Percentiles rank a stretch among this genome's conserved stretches.
These are phyloP conservation scores for Piper longum DNA, from an alignment of 164 flowering plant genomes.

Conservation along the genomic window DNA sequence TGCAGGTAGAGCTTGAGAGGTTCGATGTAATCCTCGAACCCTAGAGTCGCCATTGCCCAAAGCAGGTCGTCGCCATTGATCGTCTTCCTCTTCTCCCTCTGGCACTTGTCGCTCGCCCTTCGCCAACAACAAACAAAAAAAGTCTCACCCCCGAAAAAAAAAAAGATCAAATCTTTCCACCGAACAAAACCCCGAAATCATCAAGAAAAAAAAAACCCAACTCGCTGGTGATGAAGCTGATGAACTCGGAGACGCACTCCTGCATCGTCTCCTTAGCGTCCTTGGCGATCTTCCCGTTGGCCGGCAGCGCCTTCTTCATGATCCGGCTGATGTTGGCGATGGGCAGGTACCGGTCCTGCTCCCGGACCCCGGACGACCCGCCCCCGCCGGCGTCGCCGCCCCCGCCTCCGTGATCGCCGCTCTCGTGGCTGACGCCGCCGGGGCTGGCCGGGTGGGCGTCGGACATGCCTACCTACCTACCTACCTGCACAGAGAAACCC, in stretches of 20 bases:
- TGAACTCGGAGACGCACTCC: no score
- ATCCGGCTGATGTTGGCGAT: slow-evolving; percentile 29
- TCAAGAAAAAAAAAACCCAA: background rate
- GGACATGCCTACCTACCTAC: slow-evolving; percentile 17
- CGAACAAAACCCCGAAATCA: background rate
- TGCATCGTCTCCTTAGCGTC: slow-evolving; percentile 11
- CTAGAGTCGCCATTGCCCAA: slow-evolving; percentile 68
- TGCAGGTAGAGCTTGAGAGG: slow-evolving; percentile 47
- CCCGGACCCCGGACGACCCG: slow-evolving; percentile 17
- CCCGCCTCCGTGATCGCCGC: slow-evolving; percentile 12
- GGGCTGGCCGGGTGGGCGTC: slow-evolving; percentile 19
- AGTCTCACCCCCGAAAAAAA: no score
- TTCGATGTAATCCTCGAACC: slow-evolving; percentile 65
- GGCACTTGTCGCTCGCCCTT: slow-evolving; percentile 78
- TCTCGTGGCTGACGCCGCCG: slow-evolving; percentile 28
- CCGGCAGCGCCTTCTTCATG: slow-evolving; percentile 9
- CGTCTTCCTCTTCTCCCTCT: slow-evolving; percentile 67
- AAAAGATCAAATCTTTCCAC: background rate
- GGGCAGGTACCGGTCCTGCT: slow-evolving; percentile 33
- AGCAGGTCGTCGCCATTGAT: slow-evolving; percentile 17
- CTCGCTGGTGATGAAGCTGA: slow-evolving; percentile 16
- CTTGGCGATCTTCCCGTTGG: slow-evolving; percentile 33
- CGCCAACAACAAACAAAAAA: background rate
- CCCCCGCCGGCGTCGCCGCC: slow-evolving; percentile 11
- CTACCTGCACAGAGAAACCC: slow-evolving; percentile 15